These are phyloP conservation scores for Heliamphora exappendiculata DNA, from an alignment of 148 eudicot genomes.

Conservation along the genomic window DNA sequence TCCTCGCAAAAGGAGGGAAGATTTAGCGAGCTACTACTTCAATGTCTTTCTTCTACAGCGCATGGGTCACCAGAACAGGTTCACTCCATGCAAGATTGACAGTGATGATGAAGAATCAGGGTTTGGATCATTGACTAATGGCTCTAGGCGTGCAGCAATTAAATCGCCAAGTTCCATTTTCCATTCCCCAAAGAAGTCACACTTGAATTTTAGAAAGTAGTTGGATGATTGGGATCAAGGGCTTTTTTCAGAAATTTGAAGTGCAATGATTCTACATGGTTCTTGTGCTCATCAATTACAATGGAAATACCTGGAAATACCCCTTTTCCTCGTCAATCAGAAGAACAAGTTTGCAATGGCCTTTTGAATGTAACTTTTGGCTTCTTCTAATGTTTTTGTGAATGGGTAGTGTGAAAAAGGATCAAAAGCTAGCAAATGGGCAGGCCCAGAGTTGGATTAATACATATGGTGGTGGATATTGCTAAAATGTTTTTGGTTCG, in stretches of 20 bases:
- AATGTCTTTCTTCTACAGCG: conserved; percentile 69
- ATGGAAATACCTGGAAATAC: neutral
- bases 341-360: neutral
- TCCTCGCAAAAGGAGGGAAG: conserved; percentile 41
- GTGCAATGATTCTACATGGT: neutral
- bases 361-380: neutral
- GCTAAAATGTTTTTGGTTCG: conserved; percentile 9
- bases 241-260: neutral
- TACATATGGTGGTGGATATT: neutral
- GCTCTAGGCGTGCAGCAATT: conserved; percentile 19
- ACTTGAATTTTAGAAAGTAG: conserved; percentile 7
- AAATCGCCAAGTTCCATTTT: conserved; percentile 40
- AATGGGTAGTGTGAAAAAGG: too few species aligned
- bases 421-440: neutral
- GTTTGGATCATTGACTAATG: conserved; percentile 22
- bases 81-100: conserved; percentile 35
- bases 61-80: conserved; percentile 64
- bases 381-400: neutral
- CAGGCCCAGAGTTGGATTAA: neutral
- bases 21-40: conserved; percentile 71
- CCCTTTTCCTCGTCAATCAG: neutral
- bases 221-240: conserved; percentile 1
- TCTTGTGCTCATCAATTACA: neutral
- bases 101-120: conserved; percentile 84
- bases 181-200: conserved; percentile 36